Conservation (phyloP, 768 basidiomycete species). For the Termitomyces sp. region DNA sequence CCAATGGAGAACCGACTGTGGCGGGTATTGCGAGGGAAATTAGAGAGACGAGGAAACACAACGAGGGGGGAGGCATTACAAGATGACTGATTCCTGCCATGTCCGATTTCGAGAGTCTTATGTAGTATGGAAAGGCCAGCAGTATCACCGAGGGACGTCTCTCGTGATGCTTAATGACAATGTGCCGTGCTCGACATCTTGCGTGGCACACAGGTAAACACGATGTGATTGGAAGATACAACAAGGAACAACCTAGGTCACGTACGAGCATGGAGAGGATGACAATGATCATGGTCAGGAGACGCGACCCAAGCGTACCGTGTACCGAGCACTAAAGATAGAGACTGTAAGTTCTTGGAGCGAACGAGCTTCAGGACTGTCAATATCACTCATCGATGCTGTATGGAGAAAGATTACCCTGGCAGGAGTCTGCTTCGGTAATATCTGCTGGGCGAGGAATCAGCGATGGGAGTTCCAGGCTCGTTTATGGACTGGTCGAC, state of each 20-base stretch:
- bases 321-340: neutral
- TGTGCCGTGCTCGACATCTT: conserved; percentile 2
- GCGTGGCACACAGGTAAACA: neutral
- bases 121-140: conserved; percentile 4
- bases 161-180: conserved; percentile 1
- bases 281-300: neutral
- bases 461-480: conserved; percentile 1
- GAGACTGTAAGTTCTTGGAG: neutral
- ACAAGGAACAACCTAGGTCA: neutral
- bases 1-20: neutral
- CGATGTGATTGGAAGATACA: conserved; percentile 6
- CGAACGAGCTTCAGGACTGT: neutral
- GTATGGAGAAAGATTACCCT: neutral
- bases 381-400: neutral
- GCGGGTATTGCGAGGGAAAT: neutral
- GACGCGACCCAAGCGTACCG: conserved; percentile 1
- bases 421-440: neutral
- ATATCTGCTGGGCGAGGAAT: neutral
- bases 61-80: neutral
- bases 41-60: neutral
- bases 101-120: neutral
- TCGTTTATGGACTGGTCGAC: conserved; percentile 2
- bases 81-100: neutral
- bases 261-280: neutral
- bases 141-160: conserved; percentile 8